Percentiles rank a stretch among this genome's conserved stretches.
Conservation (phyloP, 2,329 filamentous ascomycete genomes). For the Diaporthe sp. region DNA sequence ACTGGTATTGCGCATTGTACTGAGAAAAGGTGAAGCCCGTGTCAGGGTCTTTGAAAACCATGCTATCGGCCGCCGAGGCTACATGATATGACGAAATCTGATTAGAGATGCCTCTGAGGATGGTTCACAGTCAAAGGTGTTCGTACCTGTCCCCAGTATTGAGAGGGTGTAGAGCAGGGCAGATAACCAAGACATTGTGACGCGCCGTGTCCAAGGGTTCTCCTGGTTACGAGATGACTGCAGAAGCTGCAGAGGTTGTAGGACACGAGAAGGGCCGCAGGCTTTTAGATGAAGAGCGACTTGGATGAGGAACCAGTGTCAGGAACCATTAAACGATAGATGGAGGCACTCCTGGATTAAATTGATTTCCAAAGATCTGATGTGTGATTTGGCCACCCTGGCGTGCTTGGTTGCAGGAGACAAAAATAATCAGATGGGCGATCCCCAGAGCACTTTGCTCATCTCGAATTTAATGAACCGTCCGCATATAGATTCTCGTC, state of each 20-base stretch:
- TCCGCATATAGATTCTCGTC: background rate
- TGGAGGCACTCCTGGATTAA: constrained; percentile 18
- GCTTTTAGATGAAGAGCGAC: constrained; percentile 26
- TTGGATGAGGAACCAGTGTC: constrained; percentile 10
- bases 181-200: constrained; percentile 15
- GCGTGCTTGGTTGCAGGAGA: background rate
- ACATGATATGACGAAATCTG: background rate
- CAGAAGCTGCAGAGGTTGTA: constrained; percentile 26
- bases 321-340: constrained; percentile 29
- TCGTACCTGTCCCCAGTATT: constrained; percentile 15
- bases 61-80: constrained; percentile 27
- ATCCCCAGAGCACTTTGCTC: background rate
- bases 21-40: constrained; percentile 37
- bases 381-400: background rate
- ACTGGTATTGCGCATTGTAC: constrained; percentile 32
- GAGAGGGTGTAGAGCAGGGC: constrained; percentile 1
- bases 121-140: background rate
- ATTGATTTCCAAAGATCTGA: constrained; percentile 27
- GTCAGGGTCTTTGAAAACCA: constrained; percentile 28
- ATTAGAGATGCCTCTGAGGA: background rate
- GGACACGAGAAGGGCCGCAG: constrained; percentile 28
- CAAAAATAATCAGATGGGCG: background rate
- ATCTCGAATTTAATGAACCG: background rate
- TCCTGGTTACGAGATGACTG: constrained; percentile 6
- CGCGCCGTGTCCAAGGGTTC: background rate